These are phyloP conservation scores for Zasmidium angulare DNA, from an alignment of 2,329 filamentous ascomycete genomes.

Conservation along the genomic window DNA sequence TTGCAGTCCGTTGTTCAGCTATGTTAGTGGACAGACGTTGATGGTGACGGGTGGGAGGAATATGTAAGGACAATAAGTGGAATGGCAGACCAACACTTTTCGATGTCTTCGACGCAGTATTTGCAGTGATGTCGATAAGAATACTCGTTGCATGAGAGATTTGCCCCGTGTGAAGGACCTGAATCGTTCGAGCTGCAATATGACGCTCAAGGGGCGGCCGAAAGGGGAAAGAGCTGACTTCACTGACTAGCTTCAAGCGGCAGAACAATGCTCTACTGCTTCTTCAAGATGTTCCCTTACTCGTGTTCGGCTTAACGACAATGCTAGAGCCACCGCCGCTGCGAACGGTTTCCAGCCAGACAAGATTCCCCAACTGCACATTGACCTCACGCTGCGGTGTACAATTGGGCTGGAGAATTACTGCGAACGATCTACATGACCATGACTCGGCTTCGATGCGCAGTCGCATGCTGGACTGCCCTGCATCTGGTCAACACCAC, in stretches of 20 bases:
- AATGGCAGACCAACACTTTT: too few species aligned
- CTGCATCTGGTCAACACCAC: neutral
- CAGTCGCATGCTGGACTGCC: neutral
- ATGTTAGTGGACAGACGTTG: slow-evolving; percentile 84
- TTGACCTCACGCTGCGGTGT: too few species aligned
- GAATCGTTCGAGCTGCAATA: neutral
- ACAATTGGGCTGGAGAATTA: too few species aligned
- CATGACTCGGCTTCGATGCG: neutral
- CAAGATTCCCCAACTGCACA: too few species aligned
- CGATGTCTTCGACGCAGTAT: too few species aligned
- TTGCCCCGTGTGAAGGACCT: neutral
- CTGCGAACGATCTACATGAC: neutral
- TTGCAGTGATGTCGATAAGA: neutral
- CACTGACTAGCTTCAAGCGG: neutral
- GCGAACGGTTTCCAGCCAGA: too few species aligned
- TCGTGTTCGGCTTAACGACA: too few species aligned
- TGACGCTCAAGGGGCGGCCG: neutral
- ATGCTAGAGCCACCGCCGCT: too few species aligned
- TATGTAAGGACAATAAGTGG: slow-evolving; percentile 45
- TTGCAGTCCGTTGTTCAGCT: slow-evolving; percentile 77
- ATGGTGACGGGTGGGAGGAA: slow-evolving; percentile 76
- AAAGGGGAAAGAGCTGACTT: neutral
- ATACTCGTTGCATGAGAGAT: neutral
- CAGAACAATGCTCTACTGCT: neutral
- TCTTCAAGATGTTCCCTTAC: too few species aligned